Percentiles rank a stretch among this genome's conserved stretches.
phyloP scores from a whole-genome alignment of 129 eudicot species.

The Pulicaria dysenterica region DNA sequence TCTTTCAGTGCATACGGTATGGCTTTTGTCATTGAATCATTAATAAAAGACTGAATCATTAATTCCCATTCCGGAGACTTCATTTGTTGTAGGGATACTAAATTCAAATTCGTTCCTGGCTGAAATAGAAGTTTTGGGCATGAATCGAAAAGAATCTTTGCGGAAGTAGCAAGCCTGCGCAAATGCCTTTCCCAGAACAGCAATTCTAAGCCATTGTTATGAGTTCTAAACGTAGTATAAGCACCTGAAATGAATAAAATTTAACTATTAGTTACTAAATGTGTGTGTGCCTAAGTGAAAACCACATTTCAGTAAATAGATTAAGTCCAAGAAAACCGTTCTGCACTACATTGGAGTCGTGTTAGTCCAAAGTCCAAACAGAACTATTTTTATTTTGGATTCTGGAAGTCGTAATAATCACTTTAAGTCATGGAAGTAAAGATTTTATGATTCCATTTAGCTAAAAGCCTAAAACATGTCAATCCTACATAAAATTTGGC shows the following conservation, averaged over 20 bases:
- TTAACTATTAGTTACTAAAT: background rate
- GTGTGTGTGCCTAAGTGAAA: no score
- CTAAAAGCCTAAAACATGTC: no score
- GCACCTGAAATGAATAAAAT: conserved; percentile 62
- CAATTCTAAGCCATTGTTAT: conserved; percentile 49
- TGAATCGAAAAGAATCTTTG: conserved; percentile 45
- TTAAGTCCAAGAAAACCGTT: background rate
- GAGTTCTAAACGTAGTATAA: conserved; percentile 86
- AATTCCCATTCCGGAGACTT: conserved; percentile 50
- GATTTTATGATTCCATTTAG: no score
- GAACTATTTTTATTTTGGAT: no score
- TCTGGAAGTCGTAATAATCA: no score
- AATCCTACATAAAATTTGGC: no score
- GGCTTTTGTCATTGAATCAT: conserved; percentile 56
- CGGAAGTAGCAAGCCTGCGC: conserved; percentile 62
- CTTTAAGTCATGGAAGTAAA: no score
- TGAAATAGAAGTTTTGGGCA: conserved; percentile 57
- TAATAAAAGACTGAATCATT: conserved; percentile 40
- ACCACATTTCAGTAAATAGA: background rate
- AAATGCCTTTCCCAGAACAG: conserved; percentile 80
- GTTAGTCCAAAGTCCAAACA: no score
- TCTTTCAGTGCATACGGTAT: conserved; percentile 47
- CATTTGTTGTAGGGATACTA: conserved; percentile 22
- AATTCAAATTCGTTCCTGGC: conserved; percentile 6
- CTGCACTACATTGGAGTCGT: no score